Base-by-base conservation (phyloP, 495 filamentous ascomycete species). In the Penicillium diatomitis region DNA sequence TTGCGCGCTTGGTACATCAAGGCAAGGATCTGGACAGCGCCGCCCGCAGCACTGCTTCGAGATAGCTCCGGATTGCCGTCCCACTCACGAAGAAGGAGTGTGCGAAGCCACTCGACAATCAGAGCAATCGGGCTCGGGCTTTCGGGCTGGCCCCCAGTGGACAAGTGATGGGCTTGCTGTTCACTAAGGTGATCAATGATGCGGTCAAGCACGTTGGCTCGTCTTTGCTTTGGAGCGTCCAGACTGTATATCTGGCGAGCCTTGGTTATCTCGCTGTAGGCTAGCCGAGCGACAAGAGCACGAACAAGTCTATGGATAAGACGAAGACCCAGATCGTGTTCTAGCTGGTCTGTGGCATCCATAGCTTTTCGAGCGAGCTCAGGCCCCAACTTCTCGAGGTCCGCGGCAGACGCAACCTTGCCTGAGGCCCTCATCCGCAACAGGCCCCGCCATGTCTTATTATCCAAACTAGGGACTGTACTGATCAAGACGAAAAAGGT, bases 71-170 rank as follows among this genome's bases (percentile, higher is more conserved):
- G 77, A 48, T 79, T 79, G 5, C 86, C 86, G 56, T 88, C 79
- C 88, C 88, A 94, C 51, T 84, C 80, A 35, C 82, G 79, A 9
- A 91, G 60, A 58, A 94, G 77, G 9, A 90, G 74, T 0, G 84
- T 82, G 46, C 83, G 77, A 12, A 89, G 77, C 87, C 85, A 91
- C 58, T 90, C 87, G 6, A 90, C 67, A n/a, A 89, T 79, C 57
- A 63, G 77, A 53, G 62, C 73, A 67, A 58, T 78, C 50, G 51
- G 69, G 27, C 50, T 58, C 9, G 70, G 55, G 3, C 68, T 65
- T 33, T 74, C 71, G 35, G 44, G 42, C 36, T 33, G 55, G 2
- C 69, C 58, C 10, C 51, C 33, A 71, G 54, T 44, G 53, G 67
- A 40, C 68, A 55, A 6, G 66, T 41, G 46, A 12, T 57, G 46